phyloP scores from a whole-genome alignment of 2,329 filamentous ascomycete genomes.

The Helicocarpus griseus region DNA sequence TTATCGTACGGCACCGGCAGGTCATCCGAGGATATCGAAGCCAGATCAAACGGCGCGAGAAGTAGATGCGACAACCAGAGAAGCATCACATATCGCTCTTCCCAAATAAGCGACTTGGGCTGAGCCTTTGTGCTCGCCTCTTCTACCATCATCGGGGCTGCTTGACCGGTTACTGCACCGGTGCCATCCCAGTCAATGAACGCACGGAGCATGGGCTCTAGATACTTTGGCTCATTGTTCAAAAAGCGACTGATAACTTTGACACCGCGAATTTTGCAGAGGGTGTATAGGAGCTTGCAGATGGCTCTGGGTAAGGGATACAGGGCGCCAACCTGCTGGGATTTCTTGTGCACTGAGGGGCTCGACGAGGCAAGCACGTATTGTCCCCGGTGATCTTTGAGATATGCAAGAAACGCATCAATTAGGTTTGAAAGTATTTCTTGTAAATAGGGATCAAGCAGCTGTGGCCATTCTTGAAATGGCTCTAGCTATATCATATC shows the following conservation, averaged over 20 bases:
- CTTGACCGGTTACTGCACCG: background rate
- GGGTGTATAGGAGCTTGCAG: slow-evolving; percentile 70
- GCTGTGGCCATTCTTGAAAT: slow-evolving; percentile 91
- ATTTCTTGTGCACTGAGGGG: slow-evolving; percentile 15
- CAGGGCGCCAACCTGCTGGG: slow-evolving; percentile 25
- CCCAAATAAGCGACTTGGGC: slow-evolving; percentile 56
- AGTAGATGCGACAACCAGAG: slow-evolving; percentile 80
- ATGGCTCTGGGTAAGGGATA: slow-evolving; percentile 58
- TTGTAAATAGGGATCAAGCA: slow-evolving; percentile 76
- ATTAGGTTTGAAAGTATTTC: slow-evolving; percentile 65
- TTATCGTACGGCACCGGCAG: slow-evolving; percentile 28
- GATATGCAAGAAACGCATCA: slow-evolving; percentile 62
- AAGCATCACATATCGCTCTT: slow-evolving; percentile 77
- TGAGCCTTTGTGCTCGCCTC: slow-evolving; percentile 13
- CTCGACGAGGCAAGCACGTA: slow-evolving; percentile 26
- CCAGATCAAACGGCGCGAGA: slow-evolving; percentile 80
- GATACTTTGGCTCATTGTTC: slow-evolving; percentile 76
- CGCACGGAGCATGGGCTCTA: slow-evolving; percentile 68
- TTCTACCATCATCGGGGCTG: slow-evolving; percentile 10
- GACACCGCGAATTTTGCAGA: slow-evolving; percentile 89
- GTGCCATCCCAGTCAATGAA: slow-evolving; percentile 51
- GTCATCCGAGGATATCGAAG: slow-evolving; percentile 59
- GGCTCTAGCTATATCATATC: slow-evolving; percentile 53
- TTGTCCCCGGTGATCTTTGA: slow-evolving; percentile 37
- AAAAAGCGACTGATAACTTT: slow-evolving; percentile 88